Base-by-base conservation (phyloP, 306 rosid genomes). In the Vigna angularis region DNA sequence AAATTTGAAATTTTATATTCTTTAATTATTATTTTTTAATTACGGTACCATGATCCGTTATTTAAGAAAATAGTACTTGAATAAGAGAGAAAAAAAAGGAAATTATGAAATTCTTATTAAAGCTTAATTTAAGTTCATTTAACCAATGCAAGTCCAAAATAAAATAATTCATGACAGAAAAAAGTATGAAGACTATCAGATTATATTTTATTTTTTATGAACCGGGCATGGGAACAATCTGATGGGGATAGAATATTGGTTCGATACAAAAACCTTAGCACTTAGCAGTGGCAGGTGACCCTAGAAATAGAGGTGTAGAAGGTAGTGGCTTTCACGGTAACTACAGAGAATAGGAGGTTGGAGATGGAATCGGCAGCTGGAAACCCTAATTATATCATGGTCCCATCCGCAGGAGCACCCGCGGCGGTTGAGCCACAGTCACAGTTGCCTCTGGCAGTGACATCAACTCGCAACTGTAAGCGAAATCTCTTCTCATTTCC, bases 401-500 rank as follows among this genome's bases (percentile, higher is more conserved):
- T 38, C 69, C 72, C 59, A 62, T 64, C 86, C 12, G 48, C 59
- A 55, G 65, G 85, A 47, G 77, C 58, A 63, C 69, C 86, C 9
- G 52, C 77, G 3, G 32, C 53, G 0, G 65, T 56, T 2, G 80
- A 61, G 5, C 71, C 89, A 24, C 79, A 8, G 34, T 12, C 15
- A 45, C 15, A 45, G 49, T 12, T 12, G 49, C 49, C 72, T 22
- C 69, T 52, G 56, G 73, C 85, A 2, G 26, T 59, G 56, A 66
- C 86, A 3, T 28, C 83, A 9, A 48, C 81, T 9, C 47, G 63
- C 36, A 16, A 36, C 11, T 34, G 63, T 26, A n/a, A 30, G 47
- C 74, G 73, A 42, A 85, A 88, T 20, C 17, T 82, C 42, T 81
- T 85, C 67, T 66, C 88, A 16, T 84, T 86, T 59, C 85, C 90